These are phyloP conservation scores for Curvularia sp. DNA, from an alignment of 2,329 filamentous ascomycete species.

Conservation along the genomic window DNA sequence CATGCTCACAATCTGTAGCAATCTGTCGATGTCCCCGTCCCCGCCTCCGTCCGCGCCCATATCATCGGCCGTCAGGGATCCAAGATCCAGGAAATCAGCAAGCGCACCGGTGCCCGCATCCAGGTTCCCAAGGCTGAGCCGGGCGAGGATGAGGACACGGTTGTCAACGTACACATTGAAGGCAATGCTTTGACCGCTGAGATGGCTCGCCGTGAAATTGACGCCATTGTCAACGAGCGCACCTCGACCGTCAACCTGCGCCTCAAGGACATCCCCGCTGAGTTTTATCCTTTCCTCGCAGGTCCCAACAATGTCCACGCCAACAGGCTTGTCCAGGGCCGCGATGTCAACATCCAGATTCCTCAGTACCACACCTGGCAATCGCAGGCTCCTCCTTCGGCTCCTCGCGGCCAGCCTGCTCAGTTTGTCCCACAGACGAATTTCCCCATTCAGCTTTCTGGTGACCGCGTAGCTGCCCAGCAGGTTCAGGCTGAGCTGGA, in stretches of 20 bases:
- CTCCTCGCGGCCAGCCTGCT: slow-evolving; percentile 68
- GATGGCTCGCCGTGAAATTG: slow-evolving; percentile 81
- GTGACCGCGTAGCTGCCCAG: slow-evolving; percentile 83
- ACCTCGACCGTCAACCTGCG: slow-evolving; percentile 82
- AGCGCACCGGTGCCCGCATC: slow-evolving; percentile 87
- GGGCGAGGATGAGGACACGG: slow-evolving; percentile 78
- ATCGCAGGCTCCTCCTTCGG: slow-evolving; percentile 70
- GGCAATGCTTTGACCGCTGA: slow-evolving; percentile 89
- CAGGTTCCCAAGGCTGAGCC: slow-evolving; percentile 85
- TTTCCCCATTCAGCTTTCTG: slow-evolving; percentile 82
- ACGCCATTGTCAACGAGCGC: slow-evolving; percentile 86
- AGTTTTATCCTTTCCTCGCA: slow-evolving; percentile 95
- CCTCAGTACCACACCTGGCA: slow-evolving; percentile 81
- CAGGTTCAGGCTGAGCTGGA: slow-evolving; percentile 82
- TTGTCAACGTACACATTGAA: slow-evolving; percentile 86
- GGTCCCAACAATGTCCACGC: slow-evolving; percentile 75
- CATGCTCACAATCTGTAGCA: slow-evolving; percentile 56
- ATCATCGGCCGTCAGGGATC: slow-evolving; percentile 93
- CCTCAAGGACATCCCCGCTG: slow-evolving; percentile 82
- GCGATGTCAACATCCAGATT: slow-evolving; percentile 80
- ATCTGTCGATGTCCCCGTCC: slow-evolving; percentile 78
- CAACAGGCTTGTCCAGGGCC: slow-evolving; percentile 72
- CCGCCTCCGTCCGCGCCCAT: slow-evolving; percentile 80
- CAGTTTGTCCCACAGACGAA: slow-evolving; percentile 75
- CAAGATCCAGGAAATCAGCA: slow-evolving; percentile 87